Conservation (phyloP, 352 stramenopile genomes). For the Phytopythium delawarense region DNA sequence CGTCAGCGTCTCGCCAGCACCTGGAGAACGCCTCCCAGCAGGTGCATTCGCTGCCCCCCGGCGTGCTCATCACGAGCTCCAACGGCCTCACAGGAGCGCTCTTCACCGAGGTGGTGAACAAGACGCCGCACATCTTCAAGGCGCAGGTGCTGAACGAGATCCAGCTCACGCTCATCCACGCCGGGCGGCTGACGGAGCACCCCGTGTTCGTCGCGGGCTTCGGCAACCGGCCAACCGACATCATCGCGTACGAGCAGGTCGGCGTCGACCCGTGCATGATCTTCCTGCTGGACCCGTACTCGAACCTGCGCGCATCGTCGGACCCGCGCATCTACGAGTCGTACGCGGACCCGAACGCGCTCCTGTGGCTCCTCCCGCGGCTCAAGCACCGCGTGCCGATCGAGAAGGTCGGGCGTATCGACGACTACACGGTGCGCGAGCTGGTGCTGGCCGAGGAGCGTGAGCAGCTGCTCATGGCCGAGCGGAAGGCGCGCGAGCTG, state of each 20-base stretch:
- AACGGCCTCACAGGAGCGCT: conserved; percentile 71
- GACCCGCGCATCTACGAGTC: conserved; percentile 71
- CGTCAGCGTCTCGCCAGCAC: conserved; percentile 59
- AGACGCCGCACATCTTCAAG: conserved; percentile 84
- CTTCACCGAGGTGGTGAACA: conserved; percentile 84
- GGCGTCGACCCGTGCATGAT: conserved; percentile 67
- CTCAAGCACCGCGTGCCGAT: conserved; percentile 82
- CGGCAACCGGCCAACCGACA: conserved; percentile 78
- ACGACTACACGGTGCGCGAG: conserved; percentile 80
- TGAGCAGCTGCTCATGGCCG: conserved; percentile 64
- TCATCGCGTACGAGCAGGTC: conserved; percentile 74
- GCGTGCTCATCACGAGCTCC: conserved; percentile 79
- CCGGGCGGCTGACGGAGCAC: conserved; percentile 60
- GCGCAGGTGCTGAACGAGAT: conserved; percentile 78
- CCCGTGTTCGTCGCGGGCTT: conserved; percentile 85
- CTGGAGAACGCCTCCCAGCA: conserved; percentile 74
- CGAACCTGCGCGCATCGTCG: conserved; percentile 57
- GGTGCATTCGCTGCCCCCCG: conserved; percentile 46
- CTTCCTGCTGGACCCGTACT: conserved; percentile 83
- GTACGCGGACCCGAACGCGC: conserved; percentile 74
- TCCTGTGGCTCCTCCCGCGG: conserved; percentile 74
- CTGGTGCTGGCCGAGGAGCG: conserved; percentile 74
- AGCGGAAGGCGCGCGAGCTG: conserved; percentile 49
- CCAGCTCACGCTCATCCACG: conserved; percentile 76
- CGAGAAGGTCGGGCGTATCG: conserved; percentile 70